phyloP scores from a whole-genome alignment of 2,329 filamentous ascomycete genomes.

The Seiridium cupressi region DNA sequence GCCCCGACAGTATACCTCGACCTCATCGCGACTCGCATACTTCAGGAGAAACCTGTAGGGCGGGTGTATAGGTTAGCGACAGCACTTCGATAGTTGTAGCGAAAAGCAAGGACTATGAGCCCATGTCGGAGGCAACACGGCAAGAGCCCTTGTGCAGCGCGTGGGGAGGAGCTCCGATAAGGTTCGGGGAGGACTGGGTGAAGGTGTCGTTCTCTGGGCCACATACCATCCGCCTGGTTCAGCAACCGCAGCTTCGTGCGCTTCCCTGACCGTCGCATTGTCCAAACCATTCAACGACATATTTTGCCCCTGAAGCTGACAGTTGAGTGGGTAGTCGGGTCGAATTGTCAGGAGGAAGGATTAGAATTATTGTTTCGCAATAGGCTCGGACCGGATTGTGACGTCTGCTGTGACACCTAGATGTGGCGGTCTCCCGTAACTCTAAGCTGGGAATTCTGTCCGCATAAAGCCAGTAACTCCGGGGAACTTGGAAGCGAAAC shows the following conservation, averaged over 20 bases:
- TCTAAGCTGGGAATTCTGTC: background rate
- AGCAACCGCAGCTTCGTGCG: slow-evolving; percentile 73
- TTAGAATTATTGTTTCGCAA: background rate
- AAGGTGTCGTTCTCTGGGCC: slow-evolving; percentile 5
- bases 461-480: background rate
- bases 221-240: slow-evolving; percentile 94
- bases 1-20: slow-evolving; percentile 75
- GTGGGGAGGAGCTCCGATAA: background rate
- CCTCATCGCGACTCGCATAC: slow-evolving; percentile 84
- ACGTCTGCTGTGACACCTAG: background rate
- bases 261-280: slow-evolving; percentile 75
- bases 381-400: background rate
- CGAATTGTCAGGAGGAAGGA: background rate
- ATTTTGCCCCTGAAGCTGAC: slow-evolving; percentile 10
- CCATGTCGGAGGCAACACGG: slow-evolving; percentile 1
- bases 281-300: slow-evolving; percentile 99
- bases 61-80: background rate
- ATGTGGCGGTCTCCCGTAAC: background rate
- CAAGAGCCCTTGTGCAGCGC: background rate
- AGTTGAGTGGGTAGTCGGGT: background rate
- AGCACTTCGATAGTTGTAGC: background rate
- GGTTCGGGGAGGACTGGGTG: background rate
- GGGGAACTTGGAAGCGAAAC: background rate
- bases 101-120: slow-evolving; percentile 1
- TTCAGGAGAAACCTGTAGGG: slow-evolving; percentile 83